Conservation (phyloP, 495 filamentous ascomycete species). For the Trichoderma gamsii region DNA sequence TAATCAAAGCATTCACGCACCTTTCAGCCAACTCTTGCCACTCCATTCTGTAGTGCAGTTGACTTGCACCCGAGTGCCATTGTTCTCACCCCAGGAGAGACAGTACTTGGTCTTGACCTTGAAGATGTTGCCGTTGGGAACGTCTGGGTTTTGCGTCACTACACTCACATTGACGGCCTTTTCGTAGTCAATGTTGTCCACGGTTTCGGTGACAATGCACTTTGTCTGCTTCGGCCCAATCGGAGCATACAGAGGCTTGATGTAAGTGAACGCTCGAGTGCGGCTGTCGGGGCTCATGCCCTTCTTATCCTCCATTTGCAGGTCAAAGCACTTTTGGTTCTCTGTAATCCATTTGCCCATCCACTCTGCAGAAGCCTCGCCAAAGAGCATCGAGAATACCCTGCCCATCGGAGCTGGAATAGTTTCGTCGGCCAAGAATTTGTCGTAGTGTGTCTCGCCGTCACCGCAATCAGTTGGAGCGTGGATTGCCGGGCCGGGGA, state of each 20-base stretch:
- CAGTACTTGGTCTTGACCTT: constrained; percentile 89
- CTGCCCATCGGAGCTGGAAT: constrained; percentile 87
- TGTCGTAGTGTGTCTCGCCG: constrained; percentile 70
- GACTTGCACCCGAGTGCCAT: constrained; percentile 73
- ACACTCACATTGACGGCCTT: constrained; percentile 74
- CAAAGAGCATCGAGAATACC: constrained; percentile 82
- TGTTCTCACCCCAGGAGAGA: constrained; percentile 81
- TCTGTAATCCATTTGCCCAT: constrained; percentile 77
- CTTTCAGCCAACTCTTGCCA: constrained; percentile 97
- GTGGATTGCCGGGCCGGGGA: constrained; percentile 81
- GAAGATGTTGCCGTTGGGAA: constrained; percentile 91
- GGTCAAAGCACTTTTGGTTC: constrained; percentile 83
- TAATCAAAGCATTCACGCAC: constrained; percentile 41
- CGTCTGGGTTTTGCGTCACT: constrained; percentile 86
- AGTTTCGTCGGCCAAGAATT: constrained; percentile 74
- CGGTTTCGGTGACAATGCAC: constrained; percentile 76
- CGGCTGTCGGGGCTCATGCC: constrained; percentile 68
- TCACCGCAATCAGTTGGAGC: constrained; percentile 79
- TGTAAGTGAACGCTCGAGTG: constrained; percentile 73
- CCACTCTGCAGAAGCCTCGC: constrained; percentile 67
- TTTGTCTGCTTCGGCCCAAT: constrained; percentile 95
- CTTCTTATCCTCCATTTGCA: constrained; percentile 77
- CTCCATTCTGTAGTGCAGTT: constrained; percentile 92
- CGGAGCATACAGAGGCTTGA: constrained; percentile 76
- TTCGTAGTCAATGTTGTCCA: constrained; percentile 81